These are phyloP conservation scores for Toxoplasma gondii DNA, from an alignment of 169 alveolate genomes.

Conservation along the genomic window DNA sequence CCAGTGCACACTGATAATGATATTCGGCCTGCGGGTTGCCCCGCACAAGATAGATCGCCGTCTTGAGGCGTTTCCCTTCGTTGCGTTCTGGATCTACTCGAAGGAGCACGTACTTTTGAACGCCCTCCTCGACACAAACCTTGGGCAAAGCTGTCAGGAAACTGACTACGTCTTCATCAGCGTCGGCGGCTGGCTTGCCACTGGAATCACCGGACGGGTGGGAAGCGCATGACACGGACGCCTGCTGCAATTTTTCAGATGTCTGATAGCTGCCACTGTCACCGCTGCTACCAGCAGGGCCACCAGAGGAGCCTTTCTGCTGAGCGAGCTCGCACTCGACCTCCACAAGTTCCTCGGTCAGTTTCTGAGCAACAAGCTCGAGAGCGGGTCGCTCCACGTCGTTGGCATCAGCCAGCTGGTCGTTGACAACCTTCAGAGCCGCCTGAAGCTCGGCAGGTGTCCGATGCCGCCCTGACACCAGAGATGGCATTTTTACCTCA, in stretches of 20 bases:
- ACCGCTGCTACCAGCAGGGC: not conserved
- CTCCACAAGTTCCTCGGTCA: constrained; percentile 58
- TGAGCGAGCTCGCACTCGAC: constrained; percentile 2
- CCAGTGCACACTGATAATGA: constrained; percentile 64
- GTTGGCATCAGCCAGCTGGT: constrained; percentile 66
- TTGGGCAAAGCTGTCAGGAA: not conserved
- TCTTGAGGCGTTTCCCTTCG: not conserved
- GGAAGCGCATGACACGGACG: not conserved
- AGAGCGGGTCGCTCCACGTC: constrained; percentile 65
- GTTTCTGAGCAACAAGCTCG: constrained; percentile 59
- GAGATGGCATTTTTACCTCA: not conserved
- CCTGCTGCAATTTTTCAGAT: not conserved
- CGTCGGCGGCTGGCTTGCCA: not conserved
- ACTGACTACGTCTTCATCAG: not conserved
- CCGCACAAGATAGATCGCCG: constrained; percentile 52
- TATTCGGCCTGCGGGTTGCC: constrained; percentile 66
- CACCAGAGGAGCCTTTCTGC: not conserved
- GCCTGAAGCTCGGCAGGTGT: constrained; percentile 64
- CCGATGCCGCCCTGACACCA: constrained; percentile 44
- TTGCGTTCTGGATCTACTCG: constrained; percentile 35
- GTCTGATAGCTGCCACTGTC: not conserved
- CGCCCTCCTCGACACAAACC: constrained; percentile 60
- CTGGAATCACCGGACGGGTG: not conserved
- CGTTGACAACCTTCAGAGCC: constrained; percentile 61
- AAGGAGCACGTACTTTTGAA: constrained; percentile 62